Evolutionary conservation across 2,329 filamentous ascomycete genomes (phyloP).

Genomic region (Volutella citrinella): DNA sequence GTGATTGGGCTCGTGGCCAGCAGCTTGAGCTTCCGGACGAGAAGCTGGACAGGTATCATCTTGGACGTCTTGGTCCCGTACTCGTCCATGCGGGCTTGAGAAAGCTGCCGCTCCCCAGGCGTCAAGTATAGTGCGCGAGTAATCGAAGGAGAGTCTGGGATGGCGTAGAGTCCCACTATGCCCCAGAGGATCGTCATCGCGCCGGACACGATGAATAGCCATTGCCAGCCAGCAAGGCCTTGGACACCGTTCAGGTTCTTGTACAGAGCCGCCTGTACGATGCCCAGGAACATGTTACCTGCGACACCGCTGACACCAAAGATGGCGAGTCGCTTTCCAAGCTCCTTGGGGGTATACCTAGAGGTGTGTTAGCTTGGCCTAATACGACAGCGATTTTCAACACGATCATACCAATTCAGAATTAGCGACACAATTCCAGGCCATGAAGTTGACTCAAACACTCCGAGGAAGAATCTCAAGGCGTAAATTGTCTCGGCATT

Average conservation of each 20-base stretch:
- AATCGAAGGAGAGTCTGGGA: slow-evolving; percentile 19
- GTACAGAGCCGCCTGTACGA: slow-evolving; percentile 19
- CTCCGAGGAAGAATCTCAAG: slow-evolving; percentile 19
- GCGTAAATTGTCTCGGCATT: slow-evolving; percentile 15
- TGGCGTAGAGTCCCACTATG: slow-evolving; percentile 14
- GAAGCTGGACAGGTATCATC: slow-evolving; percentile 15
- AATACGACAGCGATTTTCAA: no score
- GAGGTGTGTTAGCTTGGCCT: no score
- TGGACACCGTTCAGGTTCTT: slow-evolving; percentile 17
- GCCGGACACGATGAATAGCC: slow-evolving; percentile 19
- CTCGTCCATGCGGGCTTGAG: slow-evolving; percentile 15
- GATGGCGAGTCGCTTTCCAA: slow-evolving; percentile 20
- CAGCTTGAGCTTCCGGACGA: slow-evolving; percentile 14
- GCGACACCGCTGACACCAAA: slow-evolving; percentile 22
- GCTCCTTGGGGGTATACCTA: slow-evolving; percentile 19
- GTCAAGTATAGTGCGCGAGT: slow-evolving; percentile 17
- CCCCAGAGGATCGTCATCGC: slow-evolving; percentile 21
- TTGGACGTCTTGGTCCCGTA: slow-evolving; percentile 16
- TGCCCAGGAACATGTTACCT: slow-evolving; percentile 22
- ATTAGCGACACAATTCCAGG: slow-evolving; percentile 21
- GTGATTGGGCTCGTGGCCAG: slow-evolving; percentile 15
- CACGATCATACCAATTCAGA: slow-evolving; percentile 19
- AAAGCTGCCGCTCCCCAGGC: slow-evolving; percentile 9
- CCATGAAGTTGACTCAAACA: slow-evolving; percentile 22
- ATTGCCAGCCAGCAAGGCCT: slow-evolving; percentile 21